Base-by-base conservation (phyloP, 2,329 filamentous ascomycete species). In the Emericellopsis atlantica region DNA sequence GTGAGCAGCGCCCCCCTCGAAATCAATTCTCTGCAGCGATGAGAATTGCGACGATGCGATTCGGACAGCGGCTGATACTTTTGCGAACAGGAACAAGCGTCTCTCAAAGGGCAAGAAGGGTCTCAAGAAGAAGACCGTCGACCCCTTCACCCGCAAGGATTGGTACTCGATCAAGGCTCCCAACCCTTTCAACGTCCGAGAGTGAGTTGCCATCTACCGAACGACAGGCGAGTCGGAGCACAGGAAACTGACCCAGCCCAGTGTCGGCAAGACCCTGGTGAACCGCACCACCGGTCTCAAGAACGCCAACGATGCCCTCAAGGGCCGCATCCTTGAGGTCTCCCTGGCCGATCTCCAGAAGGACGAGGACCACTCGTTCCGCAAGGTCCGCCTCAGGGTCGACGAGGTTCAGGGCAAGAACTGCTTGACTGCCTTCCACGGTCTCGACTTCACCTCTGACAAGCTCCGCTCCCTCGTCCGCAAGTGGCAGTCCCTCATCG, bases 41-140 rank as follows among this genome's bases (percentile, higher is more conserved):
- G 26, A 29, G 26, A 12, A 29, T 29, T 29, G 8, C 9, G 26
- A 29, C 26, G 26, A 29, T 29, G 26, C 26, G 26, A 29, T 29
- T 12, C 26, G 26, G 26, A 29, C 29, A 39, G 32, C 39, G 22
- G 23, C 40, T 42, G 37, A 42, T 29, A 21, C 33, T 12, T 23
- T 39, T 26, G 23, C 36, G 37, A 43, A 32, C 57, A 88, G 83
- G 86, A 98, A 98, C 83, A 98, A 98, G 88, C 88, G 92, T 79
- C 81, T 98, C 76, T 96, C 92, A 55, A 98, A 98, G 81, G 92
- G 92, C 76, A 98, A 96, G 87, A 98, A 98, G 82, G 90, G 92
- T 70, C 79, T 96, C 67, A 96, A 96, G 87, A 96, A 98, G 90
- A 90, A 90, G 76, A 90, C 89, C 62, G 74, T 83, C 59, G 92